phyloP scores from a whole-genome alignment of 805 yeast genomes.

The Komagataella mondaviorum region DNA sequence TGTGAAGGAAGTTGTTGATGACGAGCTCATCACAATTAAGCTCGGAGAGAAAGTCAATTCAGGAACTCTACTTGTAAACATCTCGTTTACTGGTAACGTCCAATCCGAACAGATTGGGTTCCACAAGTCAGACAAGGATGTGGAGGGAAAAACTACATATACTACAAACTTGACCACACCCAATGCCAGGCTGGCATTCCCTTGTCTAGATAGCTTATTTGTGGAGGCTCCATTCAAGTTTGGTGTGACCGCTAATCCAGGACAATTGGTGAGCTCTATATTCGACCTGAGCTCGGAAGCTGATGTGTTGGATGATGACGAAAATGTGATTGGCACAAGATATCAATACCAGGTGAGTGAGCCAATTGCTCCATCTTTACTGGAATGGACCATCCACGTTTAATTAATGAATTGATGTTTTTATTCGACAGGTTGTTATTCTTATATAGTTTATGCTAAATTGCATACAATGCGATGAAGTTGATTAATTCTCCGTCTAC shows the following conservation, averaged over 20 bases:
- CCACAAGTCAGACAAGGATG: slow-evolving; percentile 28
- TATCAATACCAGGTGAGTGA: not conserved
- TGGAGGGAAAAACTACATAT: slow-evolving; percentile 24
- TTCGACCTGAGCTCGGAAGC: not conserved
- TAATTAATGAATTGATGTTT: not conserved
- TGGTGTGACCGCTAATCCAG: not conserved
- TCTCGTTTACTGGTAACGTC: slow-evolving; percentile 27
- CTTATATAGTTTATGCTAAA: not conserved
- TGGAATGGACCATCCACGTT: not conserved
- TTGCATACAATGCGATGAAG: not conserved
- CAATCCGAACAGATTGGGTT: slow-evolving; percentile 46
- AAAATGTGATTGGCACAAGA: not conserved
- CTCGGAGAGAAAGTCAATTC: slow-evolving; percentile 24
- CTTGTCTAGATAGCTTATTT: slow-evolving; percentile 27
- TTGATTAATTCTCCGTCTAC: not conserved
- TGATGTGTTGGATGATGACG: not conserved
- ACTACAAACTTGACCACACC: slow-evolving; percentile 47
- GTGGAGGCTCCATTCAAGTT: not conserved
- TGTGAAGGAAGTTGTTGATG: slow-evolving; percentile 1
- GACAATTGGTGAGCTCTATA: not conserved
- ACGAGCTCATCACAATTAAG: slow-evolving; percentile 50
- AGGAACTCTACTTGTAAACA: slow-evolving; percentile 15
- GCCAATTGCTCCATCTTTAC: not conserved
- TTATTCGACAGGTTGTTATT: not conserved
- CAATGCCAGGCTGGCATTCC: slow-evolving; percentile 45